Evolutionary conservation across 345 rosid genomes (phyloP).

Genomic region (Xanthoceras sorbifolium): DNA sequence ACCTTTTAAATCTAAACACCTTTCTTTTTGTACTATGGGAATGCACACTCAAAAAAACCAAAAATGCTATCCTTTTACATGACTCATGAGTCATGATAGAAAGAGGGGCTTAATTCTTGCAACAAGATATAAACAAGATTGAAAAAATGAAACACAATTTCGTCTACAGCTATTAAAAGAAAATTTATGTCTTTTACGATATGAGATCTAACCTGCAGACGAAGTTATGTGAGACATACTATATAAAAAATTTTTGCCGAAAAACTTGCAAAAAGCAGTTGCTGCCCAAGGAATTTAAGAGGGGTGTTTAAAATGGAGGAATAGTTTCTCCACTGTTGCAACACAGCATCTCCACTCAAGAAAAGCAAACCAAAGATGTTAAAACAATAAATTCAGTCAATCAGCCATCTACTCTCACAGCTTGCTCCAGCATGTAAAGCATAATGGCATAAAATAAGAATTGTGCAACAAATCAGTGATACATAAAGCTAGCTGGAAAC

Average conservation of each 20-base stretch:
- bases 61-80: neutral
- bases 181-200: neutral
- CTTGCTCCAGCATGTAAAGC: neutral
- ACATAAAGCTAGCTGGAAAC: neutral
- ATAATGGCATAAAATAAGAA: neutral
- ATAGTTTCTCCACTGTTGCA: neutral
- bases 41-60: neutral
- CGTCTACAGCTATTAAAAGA: neutral
- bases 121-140: neutral
- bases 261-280: neutral
- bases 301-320: neutral
- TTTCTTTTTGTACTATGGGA: neutral
- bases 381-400: slow-evolving; percentile 6
- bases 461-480: neutral
- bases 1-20: neutral
- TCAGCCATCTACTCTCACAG: slow-evolving; percentile 7
- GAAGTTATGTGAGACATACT: neutral
- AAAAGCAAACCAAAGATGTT: neutral
- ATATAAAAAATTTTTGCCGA: neutral
- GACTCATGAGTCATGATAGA: neutral
- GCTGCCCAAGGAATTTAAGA: neutral
- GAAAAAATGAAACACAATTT: neutral
- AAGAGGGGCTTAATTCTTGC: neutral
- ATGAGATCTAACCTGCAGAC: neutral
- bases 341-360: neutral